Conservation (phyloP, 768 basidiomycete genomes). For the Hydnomerulius pinastri region DNA sequence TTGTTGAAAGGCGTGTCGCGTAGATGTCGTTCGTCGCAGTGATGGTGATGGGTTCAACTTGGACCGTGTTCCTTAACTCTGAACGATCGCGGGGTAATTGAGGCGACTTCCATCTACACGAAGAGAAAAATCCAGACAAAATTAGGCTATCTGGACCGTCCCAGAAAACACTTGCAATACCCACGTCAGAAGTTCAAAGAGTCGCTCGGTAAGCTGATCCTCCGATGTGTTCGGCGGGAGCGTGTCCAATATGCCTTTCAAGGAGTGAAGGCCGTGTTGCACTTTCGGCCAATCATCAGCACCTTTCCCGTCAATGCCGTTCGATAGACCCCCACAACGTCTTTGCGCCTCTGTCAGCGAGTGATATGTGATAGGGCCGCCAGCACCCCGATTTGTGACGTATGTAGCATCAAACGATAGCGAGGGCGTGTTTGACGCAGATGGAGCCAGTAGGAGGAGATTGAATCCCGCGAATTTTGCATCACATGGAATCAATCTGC, state of each 20-base stretch:
- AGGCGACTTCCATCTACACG: constrained; percentile 27
- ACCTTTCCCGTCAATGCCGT: constrained; percentile 68
- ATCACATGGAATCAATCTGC: constrained; percentile 47
- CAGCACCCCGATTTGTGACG: constrained; percentile 73
- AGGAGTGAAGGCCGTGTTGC: constrained; percentile 49
- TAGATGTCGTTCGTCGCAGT: constrained; percentile 36
- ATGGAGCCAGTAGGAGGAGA: constrained; percentile 62
- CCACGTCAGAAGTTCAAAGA: constrained; percentile 73
- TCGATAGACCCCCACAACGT: constrained; percentile 64
- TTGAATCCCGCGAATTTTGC: constrained; percentile 79
- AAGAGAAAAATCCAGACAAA: not conserved
- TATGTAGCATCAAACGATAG: constrained; percentile 54
- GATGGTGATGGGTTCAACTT: constrained; percentile 54
- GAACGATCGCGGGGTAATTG: constrained; percentile 49
- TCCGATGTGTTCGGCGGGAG: constrained; percentile 44
- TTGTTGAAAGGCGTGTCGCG: constrained; percentile 74
- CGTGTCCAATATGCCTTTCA: constrained; percentile 45
- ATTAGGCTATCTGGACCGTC: constrained; percentile 8
- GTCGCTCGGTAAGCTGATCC: constrained; percentile 50
- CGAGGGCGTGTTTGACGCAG: constrained; percentile 1
- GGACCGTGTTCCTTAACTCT: constrained; percentile 63
- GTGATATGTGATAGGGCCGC: constrained; percentile 56
- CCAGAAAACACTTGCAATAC: constrained; percentile 34
- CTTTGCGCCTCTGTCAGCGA: constrained; percentile 52
- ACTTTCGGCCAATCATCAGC: constrained; percentile 77